Base-by-base conservation (phyloP, 1,139 yeast genomes). In the Geotrichum europaeum region DNA sequence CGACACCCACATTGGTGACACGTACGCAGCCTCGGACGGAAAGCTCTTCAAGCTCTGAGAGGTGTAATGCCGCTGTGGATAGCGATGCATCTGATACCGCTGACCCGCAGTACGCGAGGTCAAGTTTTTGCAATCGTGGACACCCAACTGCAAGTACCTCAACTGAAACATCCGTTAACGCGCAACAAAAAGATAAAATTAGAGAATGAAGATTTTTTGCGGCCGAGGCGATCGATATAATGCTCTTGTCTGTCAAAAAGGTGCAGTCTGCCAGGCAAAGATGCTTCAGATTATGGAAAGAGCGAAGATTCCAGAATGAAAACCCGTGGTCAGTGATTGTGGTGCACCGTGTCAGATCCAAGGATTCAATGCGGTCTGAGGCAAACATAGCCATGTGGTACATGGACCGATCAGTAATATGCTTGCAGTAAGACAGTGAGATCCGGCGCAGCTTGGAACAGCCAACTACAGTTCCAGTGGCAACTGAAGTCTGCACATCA, bases 291-390 rank as follows among this genome's bases (percentile, higher is more conserved):
- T 78, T 77, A 0, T 85, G 81, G 66, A 87, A 86, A 30, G 78
- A 78, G 20, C 70, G 65, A 65, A 79, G 77, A 0, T 84, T 76
- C 91, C 91, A 86, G 66, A 78, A 80, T 28, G 83, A 79, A 70
- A 86, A 87, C 0, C 94, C 94, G 53, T 79, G 78, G 71, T 87
- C 94, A 1, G 92, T 86, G 49, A 87, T 85, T 1, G 90, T 83
- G 15, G 92, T 87, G 69, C 95, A 87, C 62, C 95, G 77, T 0
- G 92, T 84, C 61, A 87, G 73, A 67, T 86, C 85, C 66, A 87
- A 76, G 53, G 79, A 74, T 61, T 79, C 84, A 54, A 87, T 73
- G 58, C 86, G 76, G 28, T 78, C 79, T 63, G 77, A 79, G 20
- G 87, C 86, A 71, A 83, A 81, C 32, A 79, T 72, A 0, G 89